Percentiles rank a stretch among this genome's conserved stretches.
These are phyloP conservation scores for Talaromyces sp. DNA, from an alignment of 2,329 filamentous ascomycete genomes.

Conservation along the genomic window DNA sequence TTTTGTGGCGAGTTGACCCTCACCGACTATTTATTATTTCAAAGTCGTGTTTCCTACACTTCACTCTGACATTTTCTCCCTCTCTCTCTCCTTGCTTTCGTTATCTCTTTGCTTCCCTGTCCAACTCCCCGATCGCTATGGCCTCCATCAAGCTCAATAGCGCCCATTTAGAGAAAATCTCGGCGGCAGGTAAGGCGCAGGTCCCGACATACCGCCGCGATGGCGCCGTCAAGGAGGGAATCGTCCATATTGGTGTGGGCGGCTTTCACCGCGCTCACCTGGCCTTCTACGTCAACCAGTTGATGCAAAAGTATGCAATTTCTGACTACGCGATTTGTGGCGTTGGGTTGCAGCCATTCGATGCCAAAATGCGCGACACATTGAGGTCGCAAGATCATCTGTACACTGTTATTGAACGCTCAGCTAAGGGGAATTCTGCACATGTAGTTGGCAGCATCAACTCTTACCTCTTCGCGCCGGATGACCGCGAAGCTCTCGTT, in stretches of 20 bases:
- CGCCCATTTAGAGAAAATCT: neutral
- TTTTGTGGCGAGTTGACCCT: neutral
- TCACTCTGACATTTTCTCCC: neutral
- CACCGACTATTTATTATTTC: slow-evolving; percentile 4
- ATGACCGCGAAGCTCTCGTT: slow-evolving; percentile 52
- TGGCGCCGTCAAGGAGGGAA: slow-evolving; percentile 50
- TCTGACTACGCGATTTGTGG: slow-evolving; percentile 53
- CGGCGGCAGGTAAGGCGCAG: neutral
- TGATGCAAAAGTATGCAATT: slow-evolving; percentile 48
- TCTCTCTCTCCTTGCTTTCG: neutral
- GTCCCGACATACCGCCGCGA: slow-evolving; percentile 46
- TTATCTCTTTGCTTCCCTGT: neutral
- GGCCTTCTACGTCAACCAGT: slow-evolving; percentile 51
- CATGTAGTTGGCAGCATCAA: slow-evolving; percentile 53
- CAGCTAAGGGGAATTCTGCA: slow-evolving; percentile 49
- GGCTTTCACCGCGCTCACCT: slow-evolving; percentile 56
- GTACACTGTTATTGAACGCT: slow-evolving; percentile 56
- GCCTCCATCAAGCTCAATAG: neutral
- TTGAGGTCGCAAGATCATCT: slow-evolving; percentile 50
- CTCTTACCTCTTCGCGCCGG: slow-evolving; percentile 52
- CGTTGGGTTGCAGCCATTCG: slow-evolving; percentile 51
- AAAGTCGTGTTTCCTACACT: no score
- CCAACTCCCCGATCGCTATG: neutral
- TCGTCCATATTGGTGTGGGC: slow-evolving; percentile 55
- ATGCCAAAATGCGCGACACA: slow-evolving; percentile 52